Evolutionary conservation across 208 protist genomes (phyloP).

Genomic region (Naegleria lovaniensis): DNA sequence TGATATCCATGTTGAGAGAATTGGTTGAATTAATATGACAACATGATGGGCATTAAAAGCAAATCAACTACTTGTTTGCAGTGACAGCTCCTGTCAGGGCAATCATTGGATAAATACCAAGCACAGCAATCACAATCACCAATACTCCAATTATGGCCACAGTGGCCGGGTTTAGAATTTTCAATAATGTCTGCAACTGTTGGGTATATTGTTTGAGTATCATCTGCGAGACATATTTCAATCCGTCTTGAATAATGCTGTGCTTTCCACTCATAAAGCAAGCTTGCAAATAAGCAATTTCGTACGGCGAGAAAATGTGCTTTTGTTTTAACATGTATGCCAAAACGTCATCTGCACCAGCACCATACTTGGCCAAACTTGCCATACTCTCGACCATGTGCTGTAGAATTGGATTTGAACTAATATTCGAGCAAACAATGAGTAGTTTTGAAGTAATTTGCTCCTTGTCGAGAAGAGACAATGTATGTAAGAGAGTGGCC

Average conservation of each 20-base stretch:
- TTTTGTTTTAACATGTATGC: slow-evolving; percentile 30
- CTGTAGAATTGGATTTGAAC: slow-evolving; percentile 10
- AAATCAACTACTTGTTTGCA: not conserved
- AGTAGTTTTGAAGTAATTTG: slow-evolving; percentile 31
- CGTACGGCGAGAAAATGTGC: slow-evolving; percentile 30
- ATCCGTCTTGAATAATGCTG: slow-evolving; percentile 20
- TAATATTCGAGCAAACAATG: slow-evolving; percentile 9
- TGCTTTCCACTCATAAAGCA: slow-evolving; percentile 32
- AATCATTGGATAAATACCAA: slow-evolving; percentile 34
- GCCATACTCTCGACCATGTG: slow-evolving; percentile 33
- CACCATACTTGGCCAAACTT: slow-evolving; percentile 25
- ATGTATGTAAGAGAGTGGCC: slow-evolving; percentile 25
- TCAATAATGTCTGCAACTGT: not conserved
- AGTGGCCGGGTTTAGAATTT: slow-evolving; percentile 15
- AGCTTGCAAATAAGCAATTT: slow-evolving; percentile 31
- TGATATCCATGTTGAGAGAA: no score
- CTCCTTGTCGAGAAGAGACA: slow-evolving; percentile 29
- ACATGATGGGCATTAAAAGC: no score
- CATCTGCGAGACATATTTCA: slow-evolving; percentile 30
- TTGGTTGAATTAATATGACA: no score
- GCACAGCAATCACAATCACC: slow-evolving; percentile 22
- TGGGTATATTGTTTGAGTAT: slow-evolving; percentile 17
- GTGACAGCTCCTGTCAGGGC: not conserved
- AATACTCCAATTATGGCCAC: slow-evolving; percentile 15
- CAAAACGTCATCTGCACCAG: slow-evolving; percentile 23